phyloP scores from a whole-genome alignment of 2,329 filamentous ascomycete genomes.

The Penicillium frequentans region DNA sequence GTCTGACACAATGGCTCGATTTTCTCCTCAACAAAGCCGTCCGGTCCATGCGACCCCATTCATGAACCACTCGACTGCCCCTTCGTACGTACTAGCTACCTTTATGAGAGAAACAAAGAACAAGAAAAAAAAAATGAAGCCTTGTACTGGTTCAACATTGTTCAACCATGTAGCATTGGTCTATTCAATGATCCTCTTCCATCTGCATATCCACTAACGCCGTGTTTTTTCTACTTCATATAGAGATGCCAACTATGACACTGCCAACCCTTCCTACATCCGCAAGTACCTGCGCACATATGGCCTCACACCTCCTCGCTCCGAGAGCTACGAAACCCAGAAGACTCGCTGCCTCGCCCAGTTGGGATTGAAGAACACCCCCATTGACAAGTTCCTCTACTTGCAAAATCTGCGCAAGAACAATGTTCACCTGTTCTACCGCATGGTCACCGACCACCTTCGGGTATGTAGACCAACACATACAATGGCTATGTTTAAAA shows the following conservation, averaged over 20 bases:
- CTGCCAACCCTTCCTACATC: constrained; percentile 50
- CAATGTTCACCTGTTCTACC: constrained; percentile 55
- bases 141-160: neutral
- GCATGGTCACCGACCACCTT: constrained; percentile 49
- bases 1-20: constrained; percentile 36
- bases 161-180: neutral
- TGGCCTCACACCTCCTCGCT: constrained; percentile 50
- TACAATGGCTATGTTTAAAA: constrained; percentile 4
- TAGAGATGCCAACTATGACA: constrained; percentile 50
- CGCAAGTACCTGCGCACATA: constrained; percentile 54
- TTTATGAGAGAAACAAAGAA: neutral
- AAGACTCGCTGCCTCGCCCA: constrained; percentile 51
- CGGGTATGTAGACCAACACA: constrained; percentile 31
- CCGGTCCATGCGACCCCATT: constrained; percentile 37
- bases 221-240: neutral
- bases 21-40: constrained; percentile 35
- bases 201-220: constrained; percentile 5
- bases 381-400: constrained; percentile 53
- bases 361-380: constrained; percentile 47
- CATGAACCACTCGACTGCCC: constrained; percentile 30
- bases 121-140: neutral
- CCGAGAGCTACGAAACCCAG: constrained; percentile 51
- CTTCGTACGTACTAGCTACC: constrained; percentile 29
- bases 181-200: neutral
- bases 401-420: constrained; percentile 52